Base-by-base conservation (phyloP, 257 asterid species). In the Nicotiana undulata region DNA sequence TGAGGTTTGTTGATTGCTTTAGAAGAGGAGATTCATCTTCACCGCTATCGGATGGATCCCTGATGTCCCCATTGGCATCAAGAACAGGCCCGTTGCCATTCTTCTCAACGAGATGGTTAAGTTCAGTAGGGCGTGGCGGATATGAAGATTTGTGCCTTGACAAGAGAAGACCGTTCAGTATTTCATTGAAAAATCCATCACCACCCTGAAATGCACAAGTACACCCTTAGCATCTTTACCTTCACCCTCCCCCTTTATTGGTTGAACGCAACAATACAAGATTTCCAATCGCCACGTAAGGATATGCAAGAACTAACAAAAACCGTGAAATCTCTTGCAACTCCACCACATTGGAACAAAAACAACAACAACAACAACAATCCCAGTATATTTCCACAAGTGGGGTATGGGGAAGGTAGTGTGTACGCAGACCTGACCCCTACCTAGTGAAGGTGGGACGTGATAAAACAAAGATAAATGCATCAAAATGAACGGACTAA, bases 161-260 rank as follows among this genome's bases (percentile, higher is more conserved):
- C 86, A 90, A 86, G 82, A 96, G 97, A 85, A 92, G 80, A 64
- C 97, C 98, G 76, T 92, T 92, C 56, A 96, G 94, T 81, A 96
- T 85, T 89, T 96, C 99, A 79, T 90, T 93, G 90, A 96, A 96
- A 81, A 93, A 91, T 29, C 98, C 99, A 86, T 96, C 99, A 82
- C 99, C 99, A 3, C 99, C 99, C 99, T 96, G 86, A 67, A 80
- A 76, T 80, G 76, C 20, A 9, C 12, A 40, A 67, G 18, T 40
- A 44, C 12, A 44, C 22, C 6, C 59, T 44, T 22, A 44, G 77
- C 77, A 70, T 44, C 3, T 68, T 44, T 37, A 55, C 58, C 34
- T 52, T 29, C 58, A 52, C 44, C 2, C 18, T 2, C 34, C 4
- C 20, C 59, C 2, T 3, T 70, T 44, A 40, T 44, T 70, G 59